These are phyloP conservation scores for Candida patagonica DNA, from an alignment of 805 yeast genomes.

Conservation along the genomic window DNA sequence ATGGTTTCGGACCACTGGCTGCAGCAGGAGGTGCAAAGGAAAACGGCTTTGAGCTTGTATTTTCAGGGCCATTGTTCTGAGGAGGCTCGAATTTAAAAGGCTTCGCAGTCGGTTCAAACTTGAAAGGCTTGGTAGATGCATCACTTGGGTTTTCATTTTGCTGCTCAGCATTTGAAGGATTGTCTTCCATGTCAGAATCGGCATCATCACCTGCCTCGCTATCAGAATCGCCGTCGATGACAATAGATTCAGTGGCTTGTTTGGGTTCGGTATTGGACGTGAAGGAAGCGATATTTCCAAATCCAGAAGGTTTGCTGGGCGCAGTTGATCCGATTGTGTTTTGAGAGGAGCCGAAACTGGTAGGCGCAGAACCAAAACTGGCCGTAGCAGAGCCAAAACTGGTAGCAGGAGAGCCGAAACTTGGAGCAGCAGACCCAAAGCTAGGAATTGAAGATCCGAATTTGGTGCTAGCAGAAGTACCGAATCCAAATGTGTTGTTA, in stretches of 20 bases:
- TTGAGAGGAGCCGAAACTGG: no score
- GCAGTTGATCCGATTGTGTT: no score
- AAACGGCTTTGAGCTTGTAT: neutral
- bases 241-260: neutral
- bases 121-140: conserved; percentile 18
- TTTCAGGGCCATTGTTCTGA: neutral
- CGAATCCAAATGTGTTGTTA: no score
- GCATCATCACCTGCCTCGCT: conserved; percentile 53
- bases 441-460: no score
- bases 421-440: no score
- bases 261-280: neutral
- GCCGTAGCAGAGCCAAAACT: no score
- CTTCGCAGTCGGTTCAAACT: conserved; percentile 18
- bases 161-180: conserved; percentile 38
- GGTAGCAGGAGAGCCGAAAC: no score
- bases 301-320: no score
- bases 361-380: no score
- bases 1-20: no score
- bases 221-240: neutral
- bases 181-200: conserved; percentile 39
- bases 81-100: conserved; percentile 30
- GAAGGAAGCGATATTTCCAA: neutral
- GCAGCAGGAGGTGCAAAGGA: conserved; percentile 6
- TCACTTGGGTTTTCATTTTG: no score
- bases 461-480: no score